Evolutionary conservation across 2,329 filamentous ascomycete species (phyloP).

Genomic region (Sporothrix sp.): DNA sequence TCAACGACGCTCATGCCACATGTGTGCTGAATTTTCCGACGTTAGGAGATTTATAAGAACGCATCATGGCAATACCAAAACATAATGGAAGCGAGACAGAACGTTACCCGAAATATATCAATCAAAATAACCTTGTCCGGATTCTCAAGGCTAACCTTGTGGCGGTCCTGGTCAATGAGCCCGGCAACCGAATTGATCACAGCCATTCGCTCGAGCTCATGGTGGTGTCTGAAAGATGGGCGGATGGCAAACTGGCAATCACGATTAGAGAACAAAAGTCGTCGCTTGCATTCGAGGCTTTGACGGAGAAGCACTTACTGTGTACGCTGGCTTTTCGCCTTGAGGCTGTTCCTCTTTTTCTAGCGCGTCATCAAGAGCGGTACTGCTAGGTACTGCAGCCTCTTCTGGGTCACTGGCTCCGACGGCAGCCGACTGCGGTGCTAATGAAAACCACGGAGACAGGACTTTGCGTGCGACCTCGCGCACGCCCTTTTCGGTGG

Average conservation of each 20-base stretch:
- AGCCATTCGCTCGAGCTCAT: slow-evolving; percentile 52
- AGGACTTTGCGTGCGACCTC: slow-evolving; percentile 56
- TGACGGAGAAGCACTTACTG: slow-evolving; percentile 30
- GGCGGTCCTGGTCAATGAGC: slow-evolving; percentile 48
- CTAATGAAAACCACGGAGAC: slow-evolving; percentile 49
- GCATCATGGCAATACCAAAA: neutral
- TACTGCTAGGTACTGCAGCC: neutral
- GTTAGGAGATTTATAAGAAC: neutral
- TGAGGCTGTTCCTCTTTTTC: neutral
- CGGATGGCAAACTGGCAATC: slow-evolving; percentile 68
- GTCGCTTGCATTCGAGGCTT: neutral
- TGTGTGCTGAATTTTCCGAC: slow-evolving; percentile 34
- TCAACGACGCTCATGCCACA: slow-evolving; percentile 73
- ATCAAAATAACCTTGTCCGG: slow-evolving; percentile 72
- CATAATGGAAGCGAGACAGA: neutral
- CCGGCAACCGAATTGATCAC: slow-evolving; percentile 64
- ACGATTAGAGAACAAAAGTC: neutral
- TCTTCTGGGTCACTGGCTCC: neutral
- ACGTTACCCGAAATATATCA: slow-evolving; percentile 64
- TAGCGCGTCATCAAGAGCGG: neutral
- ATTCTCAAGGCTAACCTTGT: slow-evolving; percentile 68
- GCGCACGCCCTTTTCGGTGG: slow-evolving; percentile 57
- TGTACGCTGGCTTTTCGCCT: slow-evolving; percentile 22
- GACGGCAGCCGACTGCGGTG: slow-evolving; percentile 19
- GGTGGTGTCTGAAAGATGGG: slow-evolving; percentile 66